Evolutionary conservation across 75 land plant species (phyloP).

Genomic region (Isoetes taiwanensis): DNA sequence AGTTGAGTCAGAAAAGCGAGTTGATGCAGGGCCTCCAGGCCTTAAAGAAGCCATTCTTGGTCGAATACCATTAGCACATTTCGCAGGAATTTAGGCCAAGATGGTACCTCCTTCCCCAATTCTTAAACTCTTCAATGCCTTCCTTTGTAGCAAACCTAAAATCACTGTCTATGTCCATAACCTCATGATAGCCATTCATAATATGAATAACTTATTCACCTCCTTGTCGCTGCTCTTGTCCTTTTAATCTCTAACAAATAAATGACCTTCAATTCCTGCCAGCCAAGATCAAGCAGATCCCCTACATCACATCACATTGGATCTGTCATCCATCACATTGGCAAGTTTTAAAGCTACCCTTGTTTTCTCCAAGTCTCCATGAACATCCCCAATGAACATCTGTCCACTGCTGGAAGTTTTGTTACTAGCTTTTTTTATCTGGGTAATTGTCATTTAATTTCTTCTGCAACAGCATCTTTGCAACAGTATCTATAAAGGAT

Average conservation of each 20-base stretch:
- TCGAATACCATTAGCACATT: slow-evolving; percentile 41
- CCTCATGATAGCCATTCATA: slow-evolving; percentile 91
- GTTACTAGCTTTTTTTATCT: no score
- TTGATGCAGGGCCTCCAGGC: slow-evolving; percentile 56
- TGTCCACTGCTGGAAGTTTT: no score
- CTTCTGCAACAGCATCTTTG: no score
- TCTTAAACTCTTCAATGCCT: slow-evolving; percentile 53
- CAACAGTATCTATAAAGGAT: no score
- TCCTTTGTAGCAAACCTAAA: slow-evolving; percentile 45
- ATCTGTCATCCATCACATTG: no score
- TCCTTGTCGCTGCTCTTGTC: slow-evolving; percentile 47
- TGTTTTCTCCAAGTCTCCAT: no score
- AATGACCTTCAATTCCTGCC: slow-evolving; percentile 66
- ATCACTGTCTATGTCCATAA: slow-evolving; percentile 85
- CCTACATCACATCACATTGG: no score
- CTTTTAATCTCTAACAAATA: slow-evolving; percentile 59
- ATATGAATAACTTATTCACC: slow-evolving; percentile 65
- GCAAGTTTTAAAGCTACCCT: no score
- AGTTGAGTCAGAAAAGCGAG: slow-evolving; percentile 41
- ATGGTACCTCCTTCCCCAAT: slow-evolving; percentile 62
- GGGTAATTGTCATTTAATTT: no score
- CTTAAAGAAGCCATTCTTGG: slow-evolving; percentile 67
- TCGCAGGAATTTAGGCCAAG: no score
- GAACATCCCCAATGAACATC: no score
- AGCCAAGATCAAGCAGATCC: slow-evolving; percentile 87